Evolutionary conservation across 2,329 filamentous ascomycete genomes (phyloP).

Genomic region (Diaporthe velutina): DNA sequence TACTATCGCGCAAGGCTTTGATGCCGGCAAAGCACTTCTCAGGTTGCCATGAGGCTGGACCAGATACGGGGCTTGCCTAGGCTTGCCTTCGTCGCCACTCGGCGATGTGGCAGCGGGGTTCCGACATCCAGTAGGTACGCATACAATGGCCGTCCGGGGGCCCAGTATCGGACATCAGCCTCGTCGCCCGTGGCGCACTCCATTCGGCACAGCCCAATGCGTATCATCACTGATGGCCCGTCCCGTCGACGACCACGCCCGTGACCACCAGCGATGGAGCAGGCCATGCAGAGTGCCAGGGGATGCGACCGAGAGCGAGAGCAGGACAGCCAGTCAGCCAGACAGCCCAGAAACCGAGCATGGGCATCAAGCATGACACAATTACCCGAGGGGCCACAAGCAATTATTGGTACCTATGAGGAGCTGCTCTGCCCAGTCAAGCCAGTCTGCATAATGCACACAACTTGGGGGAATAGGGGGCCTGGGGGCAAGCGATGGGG

Average conservation of each 20-base stretch:
- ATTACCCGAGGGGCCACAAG: slow-evolving; percentile 34
- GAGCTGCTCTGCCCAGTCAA: slow-evolving; percentile 27
- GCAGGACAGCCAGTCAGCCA: neutral
- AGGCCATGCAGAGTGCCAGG: slow-evolving; percentile 28
- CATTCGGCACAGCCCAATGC: neutral
- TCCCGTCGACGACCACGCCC: neutral
- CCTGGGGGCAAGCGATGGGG: slow-evolving; percentile 7
- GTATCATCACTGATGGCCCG: slow-evolving; percentile 22
- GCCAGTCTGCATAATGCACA: slow-evolving; percentile 33
- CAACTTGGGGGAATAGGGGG: slow-evolving; percentile 27
- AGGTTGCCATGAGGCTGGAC: neutral
- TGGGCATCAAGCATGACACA: slow-evolving; percentile 28
- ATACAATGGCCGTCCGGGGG: neutral
- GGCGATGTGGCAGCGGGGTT: neutral
- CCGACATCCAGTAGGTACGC: neutral
- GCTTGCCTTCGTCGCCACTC: neutral
- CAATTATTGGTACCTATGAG: slow-evolving; percentile 28
- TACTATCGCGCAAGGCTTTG: neutral
- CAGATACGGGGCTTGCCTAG: neutral
- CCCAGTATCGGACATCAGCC: slow-evolving; percentile 5
- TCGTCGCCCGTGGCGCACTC: neutral
- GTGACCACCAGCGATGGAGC: slow-evolving; percentile 10
- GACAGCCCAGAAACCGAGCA: neutral
- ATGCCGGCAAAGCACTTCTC: slow-evolving; percentile 3
- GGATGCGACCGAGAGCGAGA: slow-evolving; percentile 14